These are phyloP conservation scores for Royoungia palumana DNA, from an alignment of 768 basidiomycete genomes.

Conservation along the genomic window DNA sequence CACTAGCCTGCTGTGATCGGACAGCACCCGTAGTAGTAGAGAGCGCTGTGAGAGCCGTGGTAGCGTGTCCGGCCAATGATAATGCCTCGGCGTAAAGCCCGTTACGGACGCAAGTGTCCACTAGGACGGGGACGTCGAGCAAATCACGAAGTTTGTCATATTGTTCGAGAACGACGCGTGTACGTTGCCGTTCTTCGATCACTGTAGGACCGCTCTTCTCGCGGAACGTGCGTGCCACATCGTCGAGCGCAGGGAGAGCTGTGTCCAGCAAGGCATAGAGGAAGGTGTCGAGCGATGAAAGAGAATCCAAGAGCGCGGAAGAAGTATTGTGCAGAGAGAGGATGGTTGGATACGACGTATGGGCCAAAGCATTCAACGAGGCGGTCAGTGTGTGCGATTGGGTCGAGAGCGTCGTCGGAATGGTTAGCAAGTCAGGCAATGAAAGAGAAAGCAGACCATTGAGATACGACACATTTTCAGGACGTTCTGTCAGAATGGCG, in stretches of 20 bases:
- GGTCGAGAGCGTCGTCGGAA: slow-evolving; percentile 75
- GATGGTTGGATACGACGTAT: slow-evolving; percentile 89
- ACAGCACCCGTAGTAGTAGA: slow-evolving; percentile 22
- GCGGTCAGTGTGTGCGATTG: slow-evolving; percentile 85
- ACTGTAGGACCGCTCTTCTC: slow-evolving; percentile 64
- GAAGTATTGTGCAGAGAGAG: slow-evolving; percentile 83
- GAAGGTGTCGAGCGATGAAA: slow-evolving; percentile 71
- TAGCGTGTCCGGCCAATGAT: slow-evolving; percentile 73
- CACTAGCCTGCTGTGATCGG: slow-evolving; percentile 30
- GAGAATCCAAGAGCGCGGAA: slow-evolving; percentile 65
- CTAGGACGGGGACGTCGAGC: slow-evolving; percentile 84
- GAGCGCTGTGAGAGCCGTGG: slow-evolving; percentile 41
- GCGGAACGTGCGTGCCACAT: slow-evolving; percentile 67
- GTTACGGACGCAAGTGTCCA: slow-evolving; percentile 91
- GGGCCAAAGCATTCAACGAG: slow-evolving; percentile 85
- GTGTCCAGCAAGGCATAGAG: slow-evolving; percentile 62
- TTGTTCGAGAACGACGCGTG: slow-evolving; percentile 85
- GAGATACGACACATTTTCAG: slow-evolving; percentile 50
- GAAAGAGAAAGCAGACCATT: slow-evolving; percentile 60
- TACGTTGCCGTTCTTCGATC: slow-evolving; percentile 71
- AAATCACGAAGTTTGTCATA: slow-evolving; percentile 91
- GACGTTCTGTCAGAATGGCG: slow-evolving; percentile 9
- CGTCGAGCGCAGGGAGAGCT: slow-evolving; percentile 76
- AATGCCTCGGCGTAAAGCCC: slow-evolving; percentile 92
- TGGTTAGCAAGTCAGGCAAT: slow-evolving; percentile 63